Percentiles rank a stretch among this genome's conserved stretches.
Evolutionary conservation across 2,329 filamentous ascomycete species (phyloP).

Genomic region (Lasiodiplodia sp.): DNA sequence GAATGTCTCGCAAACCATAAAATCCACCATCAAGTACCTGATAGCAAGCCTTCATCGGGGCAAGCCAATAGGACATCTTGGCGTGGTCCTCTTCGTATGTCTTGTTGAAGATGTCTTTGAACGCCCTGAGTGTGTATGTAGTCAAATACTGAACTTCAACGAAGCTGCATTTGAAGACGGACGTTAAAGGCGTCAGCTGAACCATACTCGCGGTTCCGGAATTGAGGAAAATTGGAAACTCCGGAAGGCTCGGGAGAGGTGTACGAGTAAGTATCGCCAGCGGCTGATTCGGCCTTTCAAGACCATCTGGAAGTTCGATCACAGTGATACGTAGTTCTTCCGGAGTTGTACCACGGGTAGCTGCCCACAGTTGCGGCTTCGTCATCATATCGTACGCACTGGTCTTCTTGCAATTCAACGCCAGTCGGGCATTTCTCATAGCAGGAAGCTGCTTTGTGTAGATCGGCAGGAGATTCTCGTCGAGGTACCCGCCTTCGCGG

Average conservation of each 20-base stretch:
- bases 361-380: constrained; percentile 79
- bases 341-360: constrained; percentile 55
- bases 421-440: constrained; percentile 87
- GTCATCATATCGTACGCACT: constrained; percentile 77
- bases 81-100: constrained; percentile 69
- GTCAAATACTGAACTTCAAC: constrained; percentile 65
- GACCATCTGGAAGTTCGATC: constrained; percentile 66
- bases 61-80: constrained; percentile 84
- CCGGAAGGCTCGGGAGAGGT: constrained; percentile 68
- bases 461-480: constrained; percentile 76
- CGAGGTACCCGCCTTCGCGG: constrained; percentile 69
- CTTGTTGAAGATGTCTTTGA: constrained; percentile 90
- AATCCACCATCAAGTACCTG: constrained; percentile 26
- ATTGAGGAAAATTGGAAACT: constrained; percentile 76
- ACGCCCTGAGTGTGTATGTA: constrained; percentile 76
- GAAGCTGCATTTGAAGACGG: constrained; percentile 54
- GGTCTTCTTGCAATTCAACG: constrained; percentile 75
- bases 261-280: constrained; percentile 75
- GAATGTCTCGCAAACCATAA: constrained; percentile 38
- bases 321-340: constrained; percentile 66
- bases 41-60: constrained; percentile 58
- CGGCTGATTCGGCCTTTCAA: constrained; percentile 67
- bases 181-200: constrained; percentile 55
- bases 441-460: constrained; percentile 75
- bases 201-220: constrained; percentile 67